Evolutionary conservation across 2,329 filamentous ascomycete genomes (phyloP).

Genomic region (Amesomyces nigricolor): DNA sequence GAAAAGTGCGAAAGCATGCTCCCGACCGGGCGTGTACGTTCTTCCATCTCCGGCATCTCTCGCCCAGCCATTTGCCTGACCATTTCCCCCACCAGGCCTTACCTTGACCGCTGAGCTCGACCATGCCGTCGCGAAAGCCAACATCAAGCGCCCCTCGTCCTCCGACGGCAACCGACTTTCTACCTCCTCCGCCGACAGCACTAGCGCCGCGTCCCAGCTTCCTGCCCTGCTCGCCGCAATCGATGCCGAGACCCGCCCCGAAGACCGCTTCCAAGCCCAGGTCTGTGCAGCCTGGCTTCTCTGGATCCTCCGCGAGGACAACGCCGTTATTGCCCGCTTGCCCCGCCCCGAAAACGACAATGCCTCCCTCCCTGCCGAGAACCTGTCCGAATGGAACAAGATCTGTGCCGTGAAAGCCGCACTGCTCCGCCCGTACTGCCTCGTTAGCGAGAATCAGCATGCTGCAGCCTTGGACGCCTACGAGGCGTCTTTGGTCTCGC

Average conservation of each 20-base stretch:
- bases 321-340: slow-evolving; percentile 53
- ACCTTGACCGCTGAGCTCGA: slow-evolving; percentile 65
- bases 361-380: slow-evolving; percentile 40
- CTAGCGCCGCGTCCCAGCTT: slow-evolving; percentile 42
- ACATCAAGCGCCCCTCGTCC: slow-evolving; percentile 38
- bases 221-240: slow-evolving; percentile 52
- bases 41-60: neutral
- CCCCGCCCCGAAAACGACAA: slow-evolving; percentile 52
- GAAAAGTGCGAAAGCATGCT: slow-evolving; percentile 93
- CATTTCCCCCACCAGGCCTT: slow-evolving; percentile 47
- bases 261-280: slow-evolving; percentile 70
- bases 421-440: slow-evolving; percentile 67
- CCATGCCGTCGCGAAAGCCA: slow-evolving; percentile 55
- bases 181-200: slow-evolving; percentile 38
- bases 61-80: slow-evolving; percentile 9
- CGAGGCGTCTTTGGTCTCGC: slow-evolving; percentile 55
- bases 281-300: slow-evolving; percentile 82
- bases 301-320: slow-evolving; percentile 68
- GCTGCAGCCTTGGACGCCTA: slow-evolving; percentile 62
- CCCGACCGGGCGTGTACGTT: slow-evolving; percentile 73
- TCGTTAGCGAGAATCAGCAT: slow-evolving; percentile 44
- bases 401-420: slow-evolving; percentile 74
- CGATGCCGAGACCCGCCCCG: slow-evolving; percentile 49
- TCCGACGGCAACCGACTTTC: slow-evolving; percentile 31
- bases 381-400: slow-evolving; percentile 68